Base-by-base conservation (phyloP, 225 moss, liverwort and hornwort species). In the Pseudoscleropodium purum region DNA sequence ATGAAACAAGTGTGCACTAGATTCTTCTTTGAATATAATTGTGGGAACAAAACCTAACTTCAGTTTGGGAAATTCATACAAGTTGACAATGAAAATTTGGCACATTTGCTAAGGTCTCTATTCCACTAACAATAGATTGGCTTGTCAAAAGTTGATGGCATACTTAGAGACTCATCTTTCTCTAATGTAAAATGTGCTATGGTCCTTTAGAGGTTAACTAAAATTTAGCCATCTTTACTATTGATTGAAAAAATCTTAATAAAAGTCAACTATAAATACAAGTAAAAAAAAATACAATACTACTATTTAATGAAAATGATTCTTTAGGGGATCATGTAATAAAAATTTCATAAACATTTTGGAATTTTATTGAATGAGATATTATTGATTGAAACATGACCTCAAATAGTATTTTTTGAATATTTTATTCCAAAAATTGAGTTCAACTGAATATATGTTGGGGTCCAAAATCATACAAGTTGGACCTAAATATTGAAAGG, bases 241-340 rank as follows among this genome's bases (percentile, higher is more conserved):
- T 37, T 26, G 26, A 79, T 79, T 79, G 56, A 54, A 79, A 56
- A 54, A 37, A 15, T 15, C 2, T 4, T 36, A 34, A 36, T 10
- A 36, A 37, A 56, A 37, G 1, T 10, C 15, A 25, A 24, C 2
- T 16, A 37, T 9, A 10, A 24, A 54, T 4, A 24, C 15, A 37
- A 79, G 17, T 37, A n/a, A n/a, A 25, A 11, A 56, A 43, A 23
- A 13, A 10, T 37, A 15, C 5, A 36, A 56, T 79, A 56, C 10
- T 24, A 4, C 2, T 25, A 16, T n/a, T 0, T 27, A 57, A n/a
- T n/a, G 11, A 37, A n/a, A 79, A 11, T 26, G 7, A 16, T 36
- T n/a, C 1, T 26, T 17, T 25, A 0, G 26, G 0, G 2, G 7
- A n/a, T 79, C 12, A 57, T 2, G 7, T n/a, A 11, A 5, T 17